Evolutionary conservation across 371 early-diverging fungal species (phyloP).

Genomic region (Thermomucor indicae-seudaticae): DNA sequence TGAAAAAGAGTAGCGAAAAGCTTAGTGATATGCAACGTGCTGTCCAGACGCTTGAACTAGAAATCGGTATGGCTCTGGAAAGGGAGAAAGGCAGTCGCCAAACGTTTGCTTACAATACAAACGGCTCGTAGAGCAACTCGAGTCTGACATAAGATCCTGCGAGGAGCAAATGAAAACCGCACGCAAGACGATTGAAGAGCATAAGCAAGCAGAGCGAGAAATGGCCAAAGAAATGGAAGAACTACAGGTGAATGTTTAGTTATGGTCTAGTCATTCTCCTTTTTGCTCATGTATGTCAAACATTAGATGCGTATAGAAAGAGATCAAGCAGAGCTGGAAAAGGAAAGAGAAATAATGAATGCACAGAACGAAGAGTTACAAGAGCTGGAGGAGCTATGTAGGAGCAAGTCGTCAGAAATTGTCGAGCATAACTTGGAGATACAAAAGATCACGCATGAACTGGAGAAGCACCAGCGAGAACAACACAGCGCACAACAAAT

Average conservation of each 20-base stretch:
- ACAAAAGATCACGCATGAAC: slow-evolving; percentile 70
- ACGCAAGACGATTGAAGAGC: slow-evolving; percentile 48
- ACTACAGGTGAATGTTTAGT: slow-evolving; percentile 10
- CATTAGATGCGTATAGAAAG: no score
- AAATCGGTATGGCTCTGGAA: no score
- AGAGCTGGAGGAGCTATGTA: slow-evolving; percentile 60
- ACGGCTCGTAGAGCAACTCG: slow-evolving; percentile 62
- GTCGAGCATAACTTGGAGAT: slow-evolving; percentile 62
- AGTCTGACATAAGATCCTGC: slow-evolving; percentile 55
- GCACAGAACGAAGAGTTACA: slow-evolving; percentile 41
- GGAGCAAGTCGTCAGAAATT: slow-evolving; percentile 56
- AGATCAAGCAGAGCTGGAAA: slow-evolving; percentile 15
- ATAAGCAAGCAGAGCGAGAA: slow-evolving; percentile 29
- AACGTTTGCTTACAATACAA: no score
- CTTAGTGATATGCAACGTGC: slow-evolving; percentile 67
- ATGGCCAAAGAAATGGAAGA: slow-evolving; percentile 22
- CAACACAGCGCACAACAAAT: slow-evolving; percentile 48
- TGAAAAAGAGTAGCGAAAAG: slow-evolving; percentile 48
- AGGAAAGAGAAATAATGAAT: slow-evolving; percentile 21
- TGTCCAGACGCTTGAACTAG: slow-evolving; percentile 66
- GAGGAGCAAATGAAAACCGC: slow-evolving; percentile 48
- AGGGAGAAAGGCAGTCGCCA: no score
- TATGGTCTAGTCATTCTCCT: no score
- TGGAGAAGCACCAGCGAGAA: slow-evolving; percentile 67
- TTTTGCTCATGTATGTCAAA: no score